A percentile compares a stretch with the other conserved stretches of the same genome.
These are phyloP conservation scores for Theileria annulata DNA, from an alignment of 169 alveolate genomes.

Conservation along the genomic window DNA sequence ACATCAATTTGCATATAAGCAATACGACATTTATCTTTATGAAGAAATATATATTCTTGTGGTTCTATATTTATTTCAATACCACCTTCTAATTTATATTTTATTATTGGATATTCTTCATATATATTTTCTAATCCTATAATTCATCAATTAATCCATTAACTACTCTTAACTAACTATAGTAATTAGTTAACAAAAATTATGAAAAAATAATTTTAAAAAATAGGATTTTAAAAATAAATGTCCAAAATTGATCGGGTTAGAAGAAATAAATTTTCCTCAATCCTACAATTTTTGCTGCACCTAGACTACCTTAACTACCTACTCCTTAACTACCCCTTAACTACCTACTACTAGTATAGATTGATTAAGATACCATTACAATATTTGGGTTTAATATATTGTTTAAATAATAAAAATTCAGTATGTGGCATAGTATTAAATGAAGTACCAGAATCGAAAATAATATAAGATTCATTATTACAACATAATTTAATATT, in stretches of 20 bases:
- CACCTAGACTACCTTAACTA: no score
- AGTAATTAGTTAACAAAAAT: no score
- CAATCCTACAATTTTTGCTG: background rate
- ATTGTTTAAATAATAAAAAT: constrained; percentile 60
- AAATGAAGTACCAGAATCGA: constrained; percentile 89
- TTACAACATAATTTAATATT: constrained; percentile 85
- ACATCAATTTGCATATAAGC: constrained; percentile 88
- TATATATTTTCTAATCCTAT: background rate
- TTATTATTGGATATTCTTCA: constrained; percentile 31
- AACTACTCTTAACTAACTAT: no score
- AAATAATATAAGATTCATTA: constrained; percentile 78
- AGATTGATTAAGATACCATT: constrained; percentile 18
- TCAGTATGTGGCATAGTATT: constrained; percentile 83
- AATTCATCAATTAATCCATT: no score
- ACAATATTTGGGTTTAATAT: constrained; percentile 66
- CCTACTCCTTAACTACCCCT: no score
- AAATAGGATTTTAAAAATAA: no score
- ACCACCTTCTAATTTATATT: constrained; percentile 54
- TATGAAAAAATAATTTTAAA: no score
- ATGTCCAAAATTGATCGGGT: background rate
- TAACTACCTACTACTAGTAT: no score
- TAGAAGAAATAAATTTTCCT: background rate
- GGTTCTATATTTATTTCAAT: constrained; percentile 71
- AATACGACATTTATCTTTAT: constrained; percentile 75
- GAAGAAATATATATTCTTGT: constrained; percentile 64